phyloP scores from a whole-genome alignment of 2,329 filamentous ascomycete genomes.

The Juglanconis juglandina region DNA sequence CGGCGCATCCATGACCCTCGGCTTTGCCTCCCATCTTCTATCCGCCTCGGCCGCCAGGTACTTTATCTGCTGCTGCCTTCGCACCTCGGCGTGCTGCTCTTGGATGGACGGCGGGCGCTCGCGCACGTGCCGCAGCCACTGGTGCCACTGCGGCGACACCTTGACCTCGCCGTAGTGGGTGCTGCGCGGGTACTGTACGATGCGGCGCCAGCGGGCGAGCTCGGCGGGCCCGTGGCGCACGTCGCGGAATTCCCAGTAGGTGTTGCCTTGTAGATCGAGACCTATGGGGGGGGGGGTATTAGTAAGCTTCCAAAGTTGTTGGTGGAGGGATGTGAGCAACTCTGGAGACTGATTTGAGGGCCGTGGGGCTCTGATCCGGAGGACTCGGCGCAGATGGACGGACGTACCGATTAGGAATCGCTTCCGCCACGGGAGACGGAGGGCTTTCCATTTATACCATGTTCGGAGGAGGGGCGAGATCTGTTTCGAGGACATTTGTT shows the following conservation, averaged over 20 bases:
- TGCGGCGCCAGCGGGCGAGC: conserved; percentile 53
- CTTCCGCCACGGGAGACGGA: conserved; percentile 62
- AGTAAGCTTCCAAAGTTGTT: background rate
- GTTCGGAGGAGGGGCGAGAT: conserved; percentile 36
- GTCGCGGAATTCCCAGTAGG: conserved; percentile 66
- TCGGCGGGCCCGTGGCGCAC: conserved; percentile 33
- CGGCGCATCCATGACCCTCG: conserved; percentile 43
- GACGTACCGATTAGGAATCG: conserved; percentile 57
- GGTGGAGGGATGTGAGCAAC: background rate
- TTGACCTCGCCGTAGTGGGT: conserved; percentile 53
- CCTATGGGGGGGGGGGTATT: conserved; percentile 36
- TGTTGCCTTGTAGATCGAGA: conserved; percentile 63
- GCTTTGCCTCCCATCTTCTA: conserved; percentile 60
- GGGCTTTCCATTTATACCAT: conserved; percentile 61
- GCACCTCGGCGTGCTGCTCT: conserved; percentile 54
- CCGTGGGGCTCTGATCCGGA: background rate
- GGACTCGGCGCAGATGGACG: conserved; percentile 3
- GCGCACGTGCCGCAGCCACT: conserved; percentile 64
- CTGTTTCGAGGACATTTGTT: conserved; percentile 33
- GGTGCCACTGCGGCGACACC: conserved; percentile 63
- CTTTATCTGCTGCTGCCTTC: conserved; percentile 51
- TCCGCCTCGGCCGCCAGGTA: conserved; percentile 59
- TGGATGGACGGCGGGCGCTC: conserved; percentile 49
- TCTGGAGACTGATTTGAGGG: background rate
- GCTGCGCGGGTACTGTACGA: conserved; percentile 55